Evolutionary conservation across 257 asterid genomes (phyloP), one percentile per base, ranked within the genome.

Genomic region (Osmanthus fragrans): DNA sequence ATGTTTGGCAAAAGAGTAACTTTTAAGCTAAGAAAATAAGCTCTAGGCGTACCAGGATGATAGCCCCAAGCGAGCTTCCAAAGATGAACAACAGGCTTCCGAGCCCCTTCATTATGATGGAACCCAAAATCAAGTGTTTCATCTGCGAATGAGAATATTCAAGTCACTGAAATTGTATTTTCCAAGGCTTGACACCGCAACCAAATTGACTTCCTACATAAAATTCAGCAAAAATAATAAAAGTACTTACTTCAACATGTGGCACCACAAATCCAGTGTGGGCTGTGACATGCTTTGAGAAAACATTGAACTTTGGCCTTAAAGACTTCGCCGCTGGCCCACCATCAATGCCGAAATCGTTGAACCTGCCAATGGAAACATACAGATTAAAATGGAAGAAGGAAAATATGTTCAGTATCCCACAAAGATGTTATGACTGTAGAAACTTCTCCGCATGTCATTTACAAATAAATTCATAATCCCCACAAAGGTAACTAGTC

Each of bases 31-130:
- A 11, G 7, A 7, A 23, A 27, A 63, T 34, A 63, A 54, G 33
- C 68, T 23, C 2, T 10, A 56, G 30, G 72, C 86, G 45, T 79
- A 96, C 99, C 89, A 96, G 93, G 77, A 92, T 85, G 71, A 83
- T 12, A 54, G 99, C 99, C 80, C 99, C 99, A 70, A 93, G 76
- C 15, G 93, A 73, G 85, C 92, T 92, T 87, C 97, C 96, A 77
- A 93, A 86, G 81, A 96, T 85, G 40, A 96, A 96, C 64, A 96
- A 81, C 76, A 96, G 77, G 89, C 99, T 89, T 78, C 98, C 99
- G 2, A 93, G 77, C 58, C 90, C 86, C 87, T 96, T 96, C 84
- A 87, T n/a, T 71, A 86, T 70, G 40, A 96, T 87, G 77, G 92
- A 89, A 9, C 94, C 99, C 87, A 90, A 64, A 45, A 93, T 81